phyloP scores from a whole-genome alignment of 805 yeast species.

The Saccharomycopsis schoenii region DNA sequence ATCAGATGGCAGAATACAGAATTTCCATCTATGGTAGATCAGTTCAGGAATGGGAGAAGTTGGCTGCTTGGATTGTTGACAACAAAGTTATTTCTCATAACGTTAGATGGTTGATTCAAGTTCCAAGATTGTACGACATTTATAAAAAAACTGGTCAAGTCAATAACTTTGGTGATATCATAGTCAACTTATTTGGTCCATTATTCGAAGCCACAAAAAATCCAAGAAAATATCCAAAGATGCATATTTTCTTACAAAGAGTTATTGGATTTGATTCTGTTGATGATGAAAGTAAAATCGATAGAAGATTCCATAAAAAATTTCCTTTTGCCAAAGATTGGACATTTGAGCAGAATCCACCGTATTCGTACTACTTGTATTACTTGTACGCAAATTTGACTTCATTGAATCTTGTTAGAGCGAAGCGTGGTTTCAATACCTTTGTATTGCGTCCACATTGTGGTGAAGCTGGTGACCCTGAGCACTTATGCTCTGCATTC shows the following conservation, averaged over 20 bases:
- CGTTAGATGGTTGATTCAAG: constrained; percentile 94
- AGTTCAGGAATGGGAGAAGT: constrained; percentile 85
- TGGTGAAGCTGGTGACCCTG: constrained; percentile 99
- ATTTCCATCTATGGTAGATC: constrained; percentile 91
- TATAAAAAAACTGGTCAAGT: constrained; percentile 73
- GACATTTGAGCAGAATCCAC: constrained; percentile 77
- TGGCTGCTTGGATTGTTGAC: constrained; percentile 92
- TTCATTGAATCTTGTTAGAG: constrained; percentile 77
- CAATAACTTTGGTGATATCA: constrained; percentile 60
- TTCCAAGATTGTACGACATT: constrained; percentile 86
- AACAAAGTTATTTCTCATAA: constrained; percentile 85
- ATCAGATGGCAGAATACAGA: constrained; percentile 95
- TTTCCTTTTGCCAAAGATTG: constrained; percentile 82
- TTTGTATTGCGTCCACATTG: constrained; percentile 96
- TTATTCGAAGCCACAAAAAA: constrained; percentile 80
- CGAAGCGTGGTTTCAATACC: constrained; percentile 67
- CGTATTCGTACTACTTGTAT: constrained; percentile 92
- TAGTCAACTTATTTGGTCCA: constrained; percentile 75
- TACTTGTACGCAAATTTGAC: constrained; percentile 81
- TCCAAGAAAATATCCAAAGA: constrained; percentile 84
- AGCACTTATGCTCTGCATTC: constrained; percentile 85
- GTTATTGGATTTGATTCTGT: constrained; percentile 98
- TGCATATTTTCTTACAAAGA: constrained; percentile 79
- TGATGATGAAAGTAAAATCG: constrained; percentile 93
- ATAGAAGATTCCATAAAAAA: constrained; percentile 70